Conservation (phyloP, 441 rosid species). For the Corymbia citriodora region DNA sequence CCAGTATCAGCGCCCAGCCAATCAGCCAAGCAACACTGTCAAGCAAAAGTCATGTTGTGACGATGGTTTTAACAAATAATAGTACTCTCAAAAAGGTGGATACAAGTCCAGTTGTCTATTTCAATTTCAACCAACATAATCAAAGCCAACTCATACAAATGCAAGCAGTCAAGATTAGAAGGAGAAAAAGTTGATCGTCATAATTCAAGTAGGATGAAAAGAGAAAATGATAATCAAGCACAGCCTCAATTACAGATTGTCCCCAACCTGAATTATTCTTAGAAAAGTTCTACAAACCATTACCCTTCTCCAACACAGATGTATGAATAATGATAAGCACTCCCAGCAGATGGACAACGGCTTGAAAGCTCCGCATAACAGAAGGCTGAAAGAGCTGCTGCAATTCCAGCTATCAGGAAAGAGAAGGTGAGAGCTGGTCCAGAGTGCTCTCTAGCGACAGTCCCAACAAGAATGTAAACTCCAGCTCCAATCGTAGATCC, state of each 20-base stretch:
- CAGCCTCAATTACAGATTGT: background rate
- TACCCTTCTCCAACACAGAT: constrained; percentile 98
- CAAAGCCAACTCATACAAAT: background rate
- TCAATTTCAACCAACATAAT: background rate
- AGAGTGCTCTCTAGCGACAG: constrained; percentile 97
- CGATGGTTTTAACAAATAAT: background rate
- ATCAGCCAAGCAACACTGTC: constrained; percentile 90
- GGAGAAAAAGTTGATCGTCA: background rate
- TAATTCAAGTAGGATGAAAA: background rate
- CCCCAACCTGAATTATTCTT: background rate
- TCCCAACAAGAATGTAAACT: constrained; percentile 95
- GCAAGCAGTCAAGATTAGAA: background rate
- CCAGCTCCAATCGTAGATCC: constrained; percentile 99
- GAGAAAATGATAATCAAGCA: background rate
- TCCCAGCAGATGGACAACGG: constrained; percentile 98
- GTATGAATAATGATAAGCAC: constrained; percentile 96
- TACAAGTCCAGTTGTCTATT: background rate
- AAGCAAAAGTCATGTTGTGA: background rate
- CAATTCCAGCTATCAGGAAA: constrained; percentile 88
- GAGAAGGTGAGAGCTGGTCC: constrained; percentile 92
- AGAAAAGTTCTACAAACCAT: background rate
- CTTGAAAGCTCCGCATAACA: constrained; percentile 98
- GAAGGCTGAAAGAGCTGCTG: constrained; percentile 92
- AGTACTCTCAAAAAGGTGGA: background rate
- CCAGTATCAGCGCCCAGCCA: constrained; percentile 94